phyloP scores from a whole-genome alignment of 2,329 filamentous ascomycete species.

The Pyricularia grisea region DNA sequence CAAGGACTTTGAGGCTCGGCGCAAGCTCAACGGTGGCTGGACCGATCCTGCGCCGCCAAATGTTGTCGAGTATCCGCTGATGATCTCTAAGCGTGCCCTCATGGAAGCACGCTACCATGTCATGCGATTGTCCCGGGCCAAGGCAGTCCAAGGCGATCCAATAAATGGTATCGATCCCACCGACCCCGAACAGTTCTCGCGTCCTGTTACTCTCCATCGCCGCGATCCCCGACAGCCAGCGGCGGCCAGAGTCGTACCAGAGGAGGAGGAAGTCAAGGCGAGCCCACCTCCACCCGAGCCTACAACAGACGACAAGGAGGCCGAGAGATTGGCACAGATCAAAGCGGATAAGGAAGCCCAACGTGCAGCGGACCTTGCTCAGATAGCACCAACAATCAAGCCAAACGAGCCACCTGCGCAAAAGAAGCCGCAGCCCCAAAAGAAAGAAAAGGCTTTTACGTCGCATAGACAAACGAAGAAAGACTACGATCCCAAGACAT shows the following conservation, averaged over 20 bases:
- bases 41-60: constrained; percentile 36
- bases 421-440: constrained; percentile 46
- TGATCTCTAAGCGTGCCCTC: constrained; percentile 73
- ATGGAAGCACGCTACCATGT: constrained; percentile 79
- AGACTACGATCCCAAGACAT: constrained; percentile 70
- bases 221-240: constrained; percentile 70
- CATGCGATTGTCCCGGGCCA: constrained; percentile 63
- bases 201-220: constrained; percentile 81
- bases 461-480: constrained; percentile 72
- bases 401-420: background rate
- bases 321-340: constrained; percentile 56
- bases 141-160: constrained; percentile 11
- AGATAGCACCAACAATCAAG: constrained; percentile 78
- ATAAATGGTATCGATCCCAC: constrained; percentile 51
- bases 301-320: constrained; percentile 45
- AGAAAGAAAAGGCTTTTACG: constrained; percentile 69
- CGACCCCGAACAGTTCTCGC: constrained; percentile 69
- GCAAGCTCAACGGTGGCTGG: constrained; percentile 46
- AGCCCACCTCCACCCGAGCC: constrained; percentile 23
- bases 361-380: constrained; percentile 76
- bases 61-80: constrained; percentile 47
- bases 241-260: constrained; percentile 54
- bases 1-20: constrained; percentile 29
- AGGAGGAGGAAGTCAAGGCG: constrained; percentile 26
- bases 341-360: constrained; percentile 78